Evolutionary conservation across 192 early-diverging fungal genomes (phyloP).

Genomic region (Funneliformis geosporum): DNA sequence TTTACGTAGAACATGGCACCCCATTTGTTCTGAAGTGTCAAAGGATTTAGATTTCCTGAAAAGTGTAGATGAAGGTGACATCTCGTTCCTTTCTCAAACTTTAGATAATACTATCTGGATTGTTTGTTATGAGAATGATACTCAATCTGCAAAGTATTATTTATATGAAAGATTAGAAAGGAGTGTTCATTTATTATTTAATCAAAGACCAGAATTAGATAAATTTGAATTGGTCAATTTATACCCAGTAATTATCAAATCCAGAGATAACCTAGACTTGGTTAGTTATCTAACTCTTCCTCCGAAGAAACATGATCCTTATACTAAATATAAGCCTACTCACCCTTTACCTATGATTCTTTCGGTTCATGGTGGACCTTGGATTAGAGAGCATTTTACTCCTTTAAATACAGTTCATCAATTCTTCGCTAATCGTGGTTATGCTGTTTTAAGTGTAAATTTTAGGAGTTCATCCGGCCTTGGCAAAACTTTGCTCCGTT

Average conservation of each 20-base stretch:
- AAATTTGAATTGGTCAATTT: slow-evolving; percentile 33
- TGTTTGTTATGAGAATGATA: slow-evolving; percentile 2
- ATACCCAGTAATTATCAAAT: slow-evolving; percentile 40
- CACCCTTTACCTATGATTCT: slow-evolving; percentile 39
- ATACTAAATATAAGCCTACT: slow-evolving; percentile 20
- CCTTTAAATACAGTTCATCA: slow-evolving; percentile 15
- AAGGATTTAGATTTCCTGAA: not conserved
- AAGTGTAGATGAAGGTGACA: slow-evolving; percentile 6
- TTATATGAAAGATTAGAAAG: not conserved
- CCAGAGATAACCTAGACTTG: slow-evolving; percentile 37
- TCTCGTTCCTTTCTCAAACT: slow-evolving; percentile 26
- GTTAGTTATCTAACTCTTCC: slow-evolving; percentile 41
- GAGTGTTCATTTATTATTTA: not conserved
- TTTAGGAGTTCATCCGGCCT: slow-evolving; percentile 42
- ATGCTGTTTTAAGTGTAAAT: slow-evolving; percentile 42
- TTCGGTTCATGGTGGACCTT: slow-evolving; percentile 44
- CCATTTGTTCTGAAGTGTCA: not conserved
- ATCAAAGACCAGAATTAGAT: slow-evolving; percentile 7
- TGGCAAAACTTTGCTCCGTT: slow-evolving; percentile 36
- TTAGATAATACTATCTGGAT: slow-evolving; percentile 32
- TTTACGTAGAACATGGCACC: not conserved
- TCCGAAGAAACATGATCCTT: slow-evolving; percentile 20
- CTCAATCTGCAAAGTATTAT: not conserved
- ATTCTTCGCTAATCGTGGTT: slow-evolving; percentile 45
- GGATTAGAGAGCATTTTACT: slow-evolving; percentile 36